These are phyloP conservation scores for Podaxis carcinomalis DNA, from an alignment of 768 basidiomycete genomes.

Conservation along the genomic window DNA sequence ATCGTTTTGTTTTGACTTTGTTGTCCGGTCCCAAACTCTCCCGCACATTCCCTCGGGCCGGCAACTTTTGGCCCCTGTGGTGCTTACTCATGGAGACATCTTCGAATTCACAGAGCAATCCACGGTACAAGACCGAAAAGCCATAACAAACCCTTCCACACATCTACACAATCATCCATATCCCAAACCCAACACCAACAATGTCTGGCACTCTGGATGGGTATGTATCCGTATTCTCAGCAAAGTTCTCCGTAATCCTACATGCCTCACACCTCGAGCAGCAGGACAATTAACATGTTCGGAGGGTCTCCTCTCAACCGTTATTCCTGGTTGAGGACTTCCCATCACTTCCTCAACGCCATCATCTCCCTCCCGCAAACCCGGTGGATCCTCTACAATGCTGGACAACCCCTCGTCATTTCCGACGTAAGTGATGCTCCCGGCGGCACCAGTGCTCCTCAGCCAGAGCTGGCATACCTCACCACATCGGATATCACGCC, in stretches of 20 bases:
- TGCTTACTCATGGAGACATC: constrained; percentile 1
- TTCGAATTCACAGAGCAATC: neutral
- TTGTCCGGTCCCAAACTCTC: too few relatives aligned
- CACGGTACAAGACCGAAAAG: neutral
- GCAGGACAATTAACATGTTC: constrained; percentile 34
- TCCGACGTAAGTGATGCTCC: constrained; percentile 29
- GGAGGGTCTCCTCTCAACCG: constrained; percentile 75
- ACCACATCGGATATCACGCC: constrained; percentile 57
- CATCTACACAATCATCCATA: neutral
- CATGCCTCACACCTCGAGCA: neutral
- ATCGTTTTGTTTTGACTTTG: neutral
- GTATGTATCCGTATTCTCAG: neutral
- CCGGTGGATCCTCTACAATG: constrained; percentile 76
- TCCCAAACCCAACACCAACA: neutral
- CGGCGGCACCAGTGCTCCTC: constrained; percentile 17
- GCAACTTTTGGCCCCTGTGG: neutral
- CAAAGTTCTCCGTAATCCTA: neutral
- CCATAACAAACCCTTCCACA: neutral
- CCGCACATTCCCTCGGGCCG: neutral
- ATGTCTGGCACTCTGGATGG: neutral
- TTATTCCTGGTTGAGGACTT: constrained; percentile 75
- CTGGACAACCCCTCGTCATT: constrained; percentile 62
- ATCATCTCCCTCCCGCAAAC: constrained; percentile 56
- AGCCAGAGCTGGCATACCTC: constrained; percentile 41
- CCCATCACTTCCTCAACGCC: constrained; percentile 71